Evolutionary conservation across 2,329 filamentous ascomycete species (phyloP).

Genomic region (Lomentospora prolificans): DNA sequence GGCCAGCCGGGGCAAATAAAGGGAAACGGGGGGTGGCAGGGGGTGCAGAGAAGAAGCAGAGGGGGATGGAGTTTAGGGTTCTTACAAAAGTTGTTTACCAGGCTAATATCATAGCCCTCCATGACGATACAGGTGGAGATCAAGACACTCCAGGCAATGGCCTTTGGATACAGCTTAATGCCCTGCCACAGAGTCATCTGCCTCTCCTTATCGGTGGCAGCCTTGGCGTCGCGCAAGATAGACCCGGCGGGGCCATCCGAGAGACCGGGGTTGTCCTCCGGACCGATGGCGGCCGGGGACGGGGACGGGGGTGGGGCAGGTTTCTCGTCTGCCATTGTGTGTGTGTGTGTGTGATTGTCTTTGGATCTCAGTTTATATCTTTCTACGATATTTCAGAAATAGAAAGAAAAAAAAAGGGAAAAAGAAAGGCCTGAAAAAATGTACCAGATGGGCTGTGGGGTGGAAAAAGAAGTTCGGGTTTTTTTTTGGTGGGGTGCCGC

Average conservation of each 20-base stretch:
- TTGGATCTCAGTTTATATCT: background rate
- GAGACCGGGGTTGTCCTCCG: background rate
- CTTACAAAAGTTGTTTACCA: constrained; percentile 27
- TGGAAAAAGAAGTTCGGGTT: too few species aligned
- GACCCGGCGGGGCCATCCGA: background rate
- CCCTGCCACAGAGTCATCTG: constrained; percentile 67
- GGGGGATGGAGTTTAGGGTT: constrained; percentile 11
- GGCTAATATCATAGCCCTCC: constrained; percentile 30
- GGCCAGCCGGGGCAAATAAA: too few species aligned
- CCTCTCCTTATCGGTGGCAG: constrained; percentile 52
- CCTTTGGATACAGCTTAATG: constrained; percentile 63
- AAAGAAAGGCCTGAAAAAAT: background rate
- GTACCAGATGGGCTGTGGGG: background rate
- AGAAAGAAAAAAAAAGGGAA: background rate
- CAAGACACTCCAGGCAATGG: constrained; percentile 26
- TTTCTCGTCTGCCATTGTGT: background rate
- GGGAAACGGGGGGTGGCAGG: background rate
- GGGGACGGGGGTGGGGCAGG: background rate
- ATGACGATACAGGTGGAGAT: constrained; percentile 30
- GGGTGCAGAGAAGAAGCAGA: too few species aligned
- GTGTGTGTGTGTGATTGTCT: background rate
- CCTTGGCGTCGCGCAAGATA: constrained; percentile 5
- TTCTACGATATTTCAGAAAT: background rate
- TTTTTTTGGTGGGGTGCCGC: too few species aligned
- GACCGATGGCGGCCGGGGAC: background rate